Conservation (phyloP, 306 rosid genomes). For the Lathyrus tuberosus region DNA sequence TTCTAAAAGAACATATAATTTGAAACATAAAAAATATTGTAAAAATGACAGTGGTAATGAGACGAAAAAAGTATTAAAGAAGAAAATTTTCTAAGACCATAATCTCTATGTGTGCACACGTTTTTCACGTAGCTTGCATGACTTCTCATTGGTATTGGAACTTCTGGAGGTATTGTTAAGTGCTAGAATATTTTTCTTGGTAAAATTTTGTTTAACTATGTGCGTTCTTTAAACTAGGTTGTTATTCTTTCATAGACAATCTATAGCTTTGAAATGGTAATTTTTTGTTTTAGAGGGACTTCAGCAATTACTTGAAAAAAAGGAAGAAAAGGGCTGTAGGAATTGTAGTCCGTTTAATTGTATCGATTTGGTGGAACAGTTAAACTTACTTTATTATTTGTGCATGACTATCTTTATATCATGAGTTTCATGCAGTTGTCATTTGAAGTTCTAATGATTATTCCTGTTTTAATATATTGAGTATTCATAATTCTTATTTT, state of each 20-base stretch:
- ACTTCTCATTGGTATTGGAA: background rate
- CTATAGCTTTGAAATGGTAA: conserved; percentile 1
- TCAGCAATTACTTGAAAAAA: conserved; percentile 2
- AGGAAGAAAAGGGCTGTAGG: background rate
- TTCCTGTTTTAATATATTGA: background rate
- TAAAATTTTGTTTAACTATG: background rate
- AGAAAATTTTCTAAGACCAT: background rate
- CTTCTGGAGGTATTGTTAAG: background rate
- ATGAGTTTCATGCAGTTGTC: conserved; percentile 15
- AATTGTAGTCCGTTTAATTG: conserved; percentile 1
- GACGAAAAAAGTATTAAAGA: too few species aligned
- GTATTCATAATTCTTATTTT: conserved; percentile 26
- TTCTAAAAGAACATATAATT: too few species aligned
- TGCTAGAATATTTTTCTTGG: background rate
- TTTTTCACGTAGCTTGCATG: background rate
- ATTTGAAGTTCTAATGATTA: conserved; percentile 4
- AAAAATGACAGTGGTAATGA: too few species aligned
- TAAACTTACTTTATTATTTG: background rate
- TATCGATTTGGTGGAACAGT: background rate
- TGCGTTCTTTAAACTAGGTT: conserved; percentile 1
- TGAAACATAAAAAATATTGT: too few species aligned
- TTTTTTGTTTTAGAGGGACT: background rate
- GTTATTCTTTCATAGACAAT: background rate
- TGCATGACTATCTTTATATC: conserved; percentile 17
- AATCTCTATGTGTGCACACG: background rate